Percentiles rank a stretch among this genome's conserved stretches.
phyloP scores from a whole-genome alignment of 192 early-diverging fungal genomes.

The Lobosporangium transversale region DNA sequence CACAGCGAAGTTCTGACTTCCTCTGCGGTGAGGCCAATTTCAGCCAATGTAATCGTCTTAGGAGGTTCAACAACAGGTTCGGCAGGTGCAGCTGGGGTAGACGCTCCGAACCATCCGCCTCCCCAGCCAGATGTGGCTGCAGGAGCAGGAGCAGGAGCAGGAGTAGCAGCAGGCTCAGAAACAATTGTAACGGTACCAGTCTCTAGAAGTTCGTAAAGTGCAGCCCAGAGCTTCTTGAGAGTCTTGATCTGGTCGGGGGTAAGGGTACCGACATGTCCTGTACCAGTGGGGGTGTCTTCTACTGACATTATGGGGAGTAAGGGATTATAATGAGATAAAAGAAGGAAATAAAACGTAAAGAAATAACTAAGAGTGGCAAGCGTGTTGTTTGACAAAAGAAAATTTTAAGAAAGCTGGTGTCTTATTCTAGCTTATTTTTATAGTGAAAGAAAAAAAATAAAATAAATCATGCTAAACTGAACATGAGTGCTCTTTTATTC shows the following conservation, averaged over 20 bases:
- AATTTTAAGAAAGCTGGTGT: no score
- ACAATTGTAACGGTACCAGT: conserved; percentile 32
- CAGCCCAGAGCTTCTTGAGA: conserved; percentile 38
- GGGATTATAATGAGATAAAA: no score
- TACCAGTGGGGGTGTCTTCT: conserved; percentile 30
- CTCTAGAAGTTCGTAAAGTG: conserved; percentile 23
- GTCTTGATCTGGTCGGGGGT: conserved; percentile 33
- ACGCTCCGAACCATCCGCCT: conserved; percentile 36
- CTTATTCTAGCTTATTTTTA: no score
- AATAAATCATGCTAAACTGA: no score
- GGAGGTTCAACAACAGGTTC: conserved; percentile 37
- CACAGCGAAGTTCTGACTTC: conserved; percentile 11
- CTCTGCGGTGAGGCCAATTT: conserved; percentile 21
- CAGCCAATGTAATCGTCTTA: conserved; percentile 18
- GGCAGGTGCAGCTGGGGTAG: conserved; percentile 9
- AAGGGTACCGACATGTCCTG: conserved; percentile 42
- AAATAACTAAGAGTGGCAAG: no score
- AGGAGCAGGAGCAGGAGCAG: conserved; percentile 3
- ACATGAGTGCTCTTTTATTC: no score
- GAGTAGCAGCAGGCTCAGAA: conserved; percentile 7
- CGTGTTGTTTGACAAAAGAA: no score
- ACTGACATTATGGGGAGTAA: no score
- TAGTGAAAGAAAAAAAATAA: no score
- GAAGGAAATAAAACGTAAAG: no score
- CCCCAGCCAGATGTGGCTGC: conserved; percentile 14